Base-by-base conservation (phyloP, 139 green algal species). In the Dunaliella primolecta region DNA sequence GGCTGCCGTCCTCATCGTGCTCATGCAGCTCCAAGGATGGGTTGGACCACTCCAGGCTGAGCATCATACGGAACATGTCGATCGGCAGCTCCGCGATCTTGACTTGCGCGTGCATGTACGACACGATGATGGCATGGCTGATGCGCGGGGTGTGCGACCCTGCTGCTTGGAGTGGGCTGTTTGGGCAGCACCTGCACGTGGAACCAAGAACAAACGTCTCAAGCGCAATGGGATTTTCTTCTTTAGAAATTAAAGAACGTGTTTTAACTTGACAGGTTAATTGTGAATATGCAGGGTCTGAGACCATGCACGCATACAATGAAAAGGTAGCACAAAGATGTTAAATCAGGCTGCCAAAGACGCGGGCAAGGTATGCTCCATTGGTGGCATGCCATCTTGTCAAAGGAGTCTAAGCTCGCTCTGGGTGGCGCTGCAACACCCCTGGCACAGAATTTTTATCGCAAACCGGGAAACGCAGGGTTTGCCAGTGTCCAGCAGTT, bases 71-170 rank as follows among this genome's bases (percentile, higher is more conserved):
- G 88, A 91, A 94, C 36, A 85, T 87, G 86, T 96, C 93, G 38
- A 96, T 84, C 0, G 93, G 92, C 74, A 96, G 88, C 86, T 95
- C 93, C 7, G 88, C 93, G 24, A 96, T 89, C 90, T 95, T 95
- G 75, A 64, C 46, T 15, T 64, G 46, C 46, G 7, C 7, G 46
- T 64, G 46, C 46, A 64, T 36, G 38, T 83, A 83, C 11, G 29
- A 34, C 3, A 36, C 82, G 2, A 86, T 31, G 20, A 86, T 35
- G 32, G 80, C 82, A 34, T 86, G 64, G 33, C 32, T 81, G 31
- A 86, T 27, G 2, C 70, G 70, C 21, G 15, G 71, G 7, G 72
- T 81, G 38, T 82, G 83, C 2, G 37, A 24, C 29, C 20, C 83
- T 34, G 57, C 36, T 20, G 33, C 81, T 32, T 85, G 56, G 25